Base-by-base conservation (phyloP, 805 yeast species). In the Ogataea neopini region DNA sequence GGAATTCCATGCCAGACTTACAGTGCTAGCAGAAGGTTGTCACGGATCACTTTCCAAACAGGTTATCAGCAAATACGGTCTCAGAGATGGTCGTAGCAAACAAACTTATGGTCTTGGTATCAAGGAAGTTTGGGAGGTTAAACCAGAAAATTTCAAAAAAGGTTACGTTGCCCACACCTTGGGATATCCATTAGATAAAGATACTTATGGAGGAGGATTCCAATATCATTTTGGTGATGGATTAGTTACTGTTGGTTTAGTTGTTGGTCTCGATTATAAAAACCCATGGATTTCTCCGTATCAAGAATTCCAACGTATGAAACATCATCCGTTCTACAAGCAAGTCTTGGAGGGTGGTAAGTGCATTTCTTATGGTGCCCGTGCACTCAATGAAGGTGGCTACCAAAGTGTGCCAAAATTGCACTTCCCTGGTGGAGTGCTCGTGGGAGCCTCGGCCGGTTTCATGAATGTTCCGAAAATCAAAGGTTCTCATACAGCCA, bases 371-470 rank as follows among this genome's bases (percentile, higher is more conserved):
- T 94, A 94, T 61, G 99, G 88, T 14, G 99, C 99, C 3, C 79
- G 99, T 58, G 97, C 98, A 0, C 77, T 94, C 57, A 94, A 92
- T 67, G 99, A 94, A 71, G 99, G 99, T 52, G 99, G 99, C 0
- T 77, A 75, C 57, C 99, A 94, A 72, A 84, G 96, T 32, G 86
- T 94, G 44, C 99, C 99, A 19, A 80, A 84, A 62, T 74, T 94
- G 46, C 73, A 84, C 55, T 94, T 94, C 78, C 98, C 98, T 2
- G 99, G 99, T 43, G 99, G 99, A 44, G 84, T 90, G 7, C 70
- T 94, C 23, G 92, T 94, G 33, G 99, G 99, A 26, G 94, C 96
- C 48, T 74, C 95, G 48, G 99, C 99, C 3, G 99, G 99, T 1
- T 92, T 94, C 67, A 79, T 94, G 81, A 94, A 94, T 64, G 98